Conservation (phyloP, 2,329 filamentous ascomycete genomes). For the Fusarium pseudocircinatum region DNA sequence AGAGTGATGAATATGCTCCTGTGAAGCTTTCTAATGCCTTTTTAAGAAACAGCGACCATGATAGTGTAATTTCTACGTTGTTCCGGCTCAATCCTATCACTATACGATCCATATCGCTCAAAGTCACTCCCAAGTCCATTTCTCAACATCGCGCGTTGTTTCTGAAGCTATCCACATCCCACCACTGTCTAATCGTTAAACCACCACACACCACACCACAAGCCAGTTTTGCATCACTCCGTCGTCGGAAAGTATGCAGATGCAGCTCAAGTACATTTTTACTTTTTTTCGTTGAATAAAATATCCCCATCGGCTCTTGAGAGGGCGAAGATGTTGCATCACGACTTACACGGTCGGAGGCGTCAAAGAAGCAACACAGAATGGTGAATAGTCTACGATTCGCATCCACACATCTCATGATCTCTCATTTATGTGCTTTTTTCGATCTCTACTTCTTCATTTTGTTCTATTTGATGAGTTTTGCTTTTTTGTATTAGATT, state of each 20-base stretch:
- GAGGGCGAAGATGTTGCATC: conserved; percentile 22
- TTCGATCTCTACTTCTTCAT: background rate
- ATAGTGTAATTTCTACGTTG: conserved; percentile 20
- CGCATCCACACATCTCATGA: background rate
- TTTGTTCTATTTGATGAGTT: background rate
- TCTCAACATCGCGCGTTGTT: conserved; percentile 34
- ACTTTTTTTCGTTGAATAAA: conserved; percentile 29
- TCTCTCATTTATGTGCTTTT: background rate
- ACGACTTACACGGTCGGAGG: conserved; percentile 44
- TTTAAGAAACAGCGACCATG: conserved; percentile 22
- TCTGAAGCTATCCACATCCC: conserved; percentile 50
- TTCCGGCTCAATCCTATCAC: conserved; percentile 7
- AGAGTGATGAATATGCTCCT: background rate
- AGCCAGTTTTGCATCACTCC: background rate
- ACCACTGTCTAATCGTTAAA: conserved; percentile 33
- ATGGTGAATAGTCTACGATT: background rate
- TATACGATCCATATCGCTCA: conserved; percentile 16
- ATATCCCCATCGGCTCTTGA: background rate
- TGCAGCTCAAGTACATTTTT: conserved; percentile 15
- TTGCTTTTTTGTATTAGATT: background rate
- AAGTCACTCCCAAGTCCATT: conserved; percentile 45
- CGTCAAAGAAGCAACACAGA: conserved; percentile 26
- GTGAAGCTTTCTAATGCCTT: conserved; percentile 22
- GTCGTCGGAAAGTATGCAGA: background rate
- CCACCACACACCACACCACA: conserved; percentile 27